phyloP scores from a whole-genome alignment of 345 rosid genomes.

The Durio zibethinus region DNA sequence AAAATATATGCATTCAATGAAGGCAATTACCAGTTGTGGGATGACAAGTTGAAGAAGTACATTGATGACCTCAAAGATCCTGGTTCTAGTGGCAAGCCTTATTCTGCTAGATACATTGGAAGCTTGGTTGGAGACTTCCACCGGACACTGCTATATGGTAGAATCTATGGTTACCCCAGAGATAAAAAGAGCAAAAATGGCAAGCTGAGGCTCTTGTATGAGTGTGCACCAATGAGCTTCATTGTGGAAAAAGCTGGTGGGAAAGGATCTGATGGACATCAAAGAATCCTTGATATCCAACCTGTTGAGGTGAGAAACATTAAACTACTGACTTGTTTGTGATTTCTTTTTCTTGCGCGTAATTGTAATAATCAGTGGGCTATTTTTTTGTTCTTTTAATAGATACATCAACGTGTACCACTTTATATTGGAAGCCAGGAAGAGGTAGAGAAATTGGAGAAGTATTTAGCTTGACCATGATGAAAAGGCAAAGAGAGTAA shows the following conservation, averaged over 20 bases:
- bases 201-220: constrained; percentile 82
- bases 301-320: constrained; percentile 56
- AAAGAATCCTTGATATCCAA: constrained; percentile 67
- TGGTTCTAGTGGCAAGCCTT: constrained; percentile 77
- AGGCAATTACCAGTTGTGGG: constrained; percentile 94
- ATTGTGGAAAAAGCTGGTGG: constrained; percentile 95
- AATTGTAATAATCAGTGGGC: neutral
- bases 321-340: neutral
- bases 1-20: constrained; percentile 85
- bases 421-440: constrained; percentile 82
- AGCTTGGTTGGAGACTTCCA: constrained; percentile 96
- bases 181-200: constrained; percentile 91
- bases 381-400: constrained; percentile 4
- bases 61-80: constrained; percentile 90
- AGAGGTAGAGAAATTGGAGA: constrained; percentile 89
- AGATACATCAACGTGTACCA: constrained; percentile 90
- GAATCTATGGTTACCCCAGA: constrained; percentile 93
- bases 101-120: constrained; percentile 86
- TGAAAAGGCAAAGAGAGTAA: constrained; percentile 18
- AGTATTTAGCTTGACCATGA: constrained; percentile 63
- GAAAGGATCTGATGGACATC: constrained; percentile 86
- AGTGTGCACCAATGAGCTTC: constrained; percentile 96
- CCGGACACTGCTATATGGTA: constrained; percentile 75
- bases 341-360: neutral
- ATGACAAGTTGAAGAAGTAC: constrained; percentile 82